Evolutionary conservation across 768 basidiomycete species (phyloP), one percentile per base, ranked within the genome.

Genomic region (Porphyrellus cyaneotinctus): DNA sequence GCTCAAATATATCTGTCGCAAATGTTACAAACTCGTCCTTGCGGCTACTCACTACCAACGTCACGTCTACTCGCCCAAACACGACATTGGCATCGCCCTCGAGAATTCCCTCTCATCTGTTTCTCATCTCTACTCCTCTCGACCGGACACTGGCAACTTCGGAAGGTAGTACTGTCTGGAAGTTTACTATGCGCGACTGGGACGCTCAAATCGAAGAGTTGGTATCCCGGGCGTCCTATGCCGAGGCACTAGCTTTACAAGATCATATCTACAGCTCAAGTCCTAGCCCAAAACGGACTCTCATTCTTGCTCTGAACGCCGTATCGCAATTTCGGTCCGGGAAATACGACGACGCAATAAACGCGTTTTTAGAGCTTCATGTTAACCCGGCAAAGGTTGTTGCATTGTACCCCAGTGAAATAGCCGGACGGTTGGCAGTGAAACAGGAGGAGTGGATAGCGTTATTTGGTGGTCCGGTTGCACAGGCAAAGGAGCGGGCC

Each of bases 341-440:
- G 9, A 77, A 84, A 52, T 95, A 82, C 62, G 85, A 88, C 55
- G 71, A 75, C 1, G 94, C 95, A 1, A 87, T 97, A 51, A 85
- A 97, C 64, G 81, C 84, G 0, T 94, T 98, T 67, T 79, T 94
- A 43, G 82, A 87, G 37, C 83, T 95, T 37, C 87, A 97, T 58
- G 75, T 94, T 59, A 95, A 95, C 62, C 97, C 97, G 0, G 91
- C 95, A 0, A 92, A 94, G 63, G 91, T 99, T 4, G 78, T 98
- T 20, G 87, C 94, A 2, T 73, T 98, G 7, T 99, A 91, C 68
- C 89, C 91, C 0, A 83, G 88, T 32, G 75, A 76, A 13, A 80
- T 98, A 4, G 80, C 92, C 1, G 95, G 95, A 7, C 78, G 89
- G 30, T 70, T 97, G 9, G 75, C 84, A 6, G 80, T 87, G 0